A percentile compares a stretch with the other conserved stretches of the same genome.
Evolutionary conservation across 2,329 filamentous ascomycete genomes (phyloP).

Genomic region (Colletotrichum sp.): DNA sequence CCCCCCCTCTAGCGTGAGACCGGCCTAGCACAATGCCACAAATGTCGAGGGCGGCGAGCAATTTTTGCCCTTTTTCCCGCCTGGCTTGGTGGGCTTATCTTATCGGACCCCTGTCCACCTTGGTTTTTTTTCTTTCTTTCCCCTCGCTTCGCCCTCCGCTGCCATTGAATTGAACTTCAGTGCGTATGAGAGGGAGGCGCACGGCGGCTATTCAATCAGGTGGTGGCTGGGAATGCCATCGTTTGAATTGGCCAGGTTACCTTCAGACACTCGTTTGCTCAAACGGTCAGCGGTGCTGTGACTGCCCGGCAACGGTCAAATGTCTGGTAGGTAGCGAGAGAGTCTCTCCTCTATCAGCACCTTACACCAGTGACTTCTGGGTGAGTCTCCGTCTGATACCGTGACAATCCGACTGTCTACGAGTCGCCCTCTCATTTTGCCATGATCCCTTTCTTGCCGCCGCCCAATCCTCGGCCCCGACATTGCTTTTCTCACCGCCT

Average conservation of each 20-base stretch:
- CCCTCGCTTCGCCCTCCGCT: neutral
- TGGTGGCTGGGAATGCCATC: neutral
- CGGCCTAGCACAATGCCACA: slow-evolving; percentile 12
- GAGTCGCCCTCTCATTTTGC: neutral
- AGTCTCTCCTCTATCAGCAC: neutral
- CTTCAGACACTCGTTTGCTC: neutral
- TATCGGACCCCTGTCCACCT: slow-evolving; percentile 8
- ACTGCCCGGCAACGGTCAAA: neutral
- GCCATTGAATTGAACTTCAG: neutral
- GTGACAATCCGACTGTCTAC: neutral
- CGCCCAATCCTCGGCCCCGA: neutral
- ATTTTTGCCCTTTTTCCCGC: slow-evolving; percentile 13
- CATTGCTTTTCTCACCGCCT: slow-evolving; percentile 15
- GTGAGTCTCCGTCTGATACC: neutral
- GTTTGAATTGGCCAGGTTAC: neutral
- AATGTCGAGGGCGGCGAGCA: slow-evolving; percentile 11
- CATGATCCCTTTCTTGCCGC: neutral
- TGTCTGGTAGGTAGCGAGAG: neutral
- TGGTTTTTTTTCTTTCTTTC: neutral
- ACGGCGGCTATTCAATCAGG: neutral
- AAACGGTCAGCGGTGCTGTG: neutral
- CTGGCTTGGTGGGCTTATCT: slow-evolving; percentile 14
- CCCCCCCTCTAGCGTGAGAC: slow-evolving; percentile 15
- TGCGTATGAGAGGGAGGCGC: neutral
- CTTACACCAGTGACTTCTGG: neutral